A percentile compares a stretch with the other conserved stretches of the same genome.
These are phyloP conservation scores for Polyplosphaeria fusca DNA, from an alignment of 495 filamentous ascomycete genomes.

Conservation along the genomic window DNA sequence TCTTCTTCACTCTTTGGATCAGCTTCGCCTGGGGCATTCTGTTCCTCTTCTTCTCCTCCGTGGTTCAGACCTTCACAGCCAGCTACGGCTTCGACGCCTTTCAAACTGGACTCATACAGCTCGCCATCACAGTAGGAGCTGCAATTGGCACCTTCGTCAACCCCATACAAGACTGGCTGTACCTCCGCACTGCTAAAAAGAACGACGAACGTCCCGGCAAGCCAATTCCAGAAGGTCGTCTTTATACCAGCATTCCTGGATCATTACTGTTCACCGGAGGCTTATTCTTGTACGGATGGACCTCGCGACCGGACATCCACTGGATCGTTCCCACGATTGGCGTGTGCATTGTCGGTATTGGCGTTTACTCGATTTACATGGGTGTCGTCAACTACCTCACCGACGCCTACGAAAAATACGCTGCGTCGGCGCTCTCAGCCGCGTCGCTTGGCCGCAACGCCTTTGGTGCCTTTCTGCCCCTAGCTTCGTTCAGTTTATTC, in stretches of 20 bases:
- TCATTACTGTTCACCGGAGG: constrained; percentile 33
- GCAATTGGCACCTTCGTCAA: constrained; percentile 50
- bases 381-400: constrained; percentile 49
- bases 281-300: constrained; percentile 39
- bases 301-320: constrained; percentile 28
- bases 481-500: constrained; percentile 48
- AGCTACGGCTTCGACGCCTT: constrained; percentile 44
- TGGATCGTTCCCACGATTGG: constrained; percentile 40
- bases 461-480: constrained; percentile 46
- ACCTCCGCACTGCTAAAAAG: constrained; percentile 36
- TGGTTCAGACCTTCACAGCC: constrained; percentile 29
- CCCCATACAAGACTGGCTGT: constrained; percentile 44
- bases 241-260: constrained; percentile 31
- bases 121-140: constrained; percentile 46
- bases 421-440: constrained; percentile 47
- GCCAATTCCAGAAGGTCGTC: constrained; percentile 45
- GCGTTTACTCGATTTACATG: constrained; percentile 47
- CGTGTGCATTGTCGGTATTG: constrained; percentile 35
- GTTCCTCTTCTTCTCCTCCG: constrained; percentile 18
- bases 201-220: constrained; percentile 14
- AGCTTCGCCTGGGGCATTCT: constrained; percentile 27
- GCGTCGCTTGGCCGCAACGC: constrained; percentile 45
- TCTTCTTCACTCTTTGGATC: constrained; percentile 27
- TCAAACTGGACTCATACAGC: constrained; percentile 43
- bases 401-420: constrained; percentile 47